Conservation (phyloP, 1,284 basidiomycete species). For the Cystobasidium sp. region DNA sequence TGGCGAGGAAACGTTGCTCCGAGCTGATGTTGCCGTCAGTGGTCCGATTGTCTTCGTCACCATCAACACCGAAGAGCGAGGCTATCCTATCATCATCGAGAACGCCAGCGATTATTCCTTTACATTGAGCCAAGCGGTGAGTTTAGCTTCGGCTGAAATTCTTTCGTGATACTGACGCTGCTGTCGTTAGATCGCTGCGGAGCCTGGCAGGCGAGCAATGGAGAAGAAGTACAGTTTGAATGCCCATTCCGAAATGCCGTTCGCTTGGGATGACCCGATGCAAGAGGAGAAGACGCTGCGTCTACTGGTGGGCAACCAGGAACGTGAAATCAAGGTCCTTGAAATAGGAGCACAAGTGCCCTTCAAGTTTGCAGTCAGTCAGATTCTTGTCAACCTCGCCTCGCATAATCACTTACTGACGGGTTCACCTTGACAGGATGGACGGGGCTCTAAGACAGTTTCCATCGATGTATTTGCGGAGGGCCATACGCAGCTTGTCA, state of each 20-base stretch:
- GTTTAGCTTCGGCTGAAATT: conserved; percentile 42
- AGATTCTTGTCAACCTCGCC: no score
- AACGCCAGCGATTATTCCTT: conserved; percentile 82
- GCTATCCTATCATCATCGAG: conserved; percentile 89
- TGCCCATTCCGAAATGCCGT: conserved; percentile 67
- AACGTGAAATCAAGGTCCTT: conserved; percentile 86
- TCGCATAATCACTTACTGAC: not conserved
- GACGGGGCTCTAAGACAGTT: conserved; percentile 58
- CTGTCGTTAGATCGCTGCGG: not conserved
- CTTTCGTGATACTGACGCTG: not conserved
- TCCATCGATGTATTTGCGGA: conserved; percentile 94
- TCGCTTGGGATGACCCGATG: conserved; percentile 95
- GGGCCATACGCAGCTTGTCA: conserved; percentile 80
- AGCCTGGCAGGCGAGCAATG: conserved; percentile 12
- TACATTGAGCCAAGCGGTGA: conserved; percentile 75
- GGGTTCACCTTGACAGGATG: conserved; percentile 1
- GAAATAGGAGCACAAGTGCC: conserved; percentile 94
- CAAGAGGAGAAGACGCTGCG: conserved; percentile 79
- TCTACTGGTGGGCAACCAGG: conserved; percentile 67
- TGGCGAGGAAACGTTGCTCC: conserved; percentile 67
- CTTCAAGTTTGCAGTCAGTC: conserved; percentile 70
- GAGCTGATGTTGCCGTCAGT: conserved; percentile 81
- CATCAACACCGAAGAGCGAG: conserved; percentile 68
- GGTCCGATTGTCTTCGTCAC: conserved; percentile 88
- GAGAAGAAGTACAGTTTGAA: conserved; percentile 62